phyloP scores from a whole-genome alignment of 345 rosid species.

The Citrus reticulata region DNA sequence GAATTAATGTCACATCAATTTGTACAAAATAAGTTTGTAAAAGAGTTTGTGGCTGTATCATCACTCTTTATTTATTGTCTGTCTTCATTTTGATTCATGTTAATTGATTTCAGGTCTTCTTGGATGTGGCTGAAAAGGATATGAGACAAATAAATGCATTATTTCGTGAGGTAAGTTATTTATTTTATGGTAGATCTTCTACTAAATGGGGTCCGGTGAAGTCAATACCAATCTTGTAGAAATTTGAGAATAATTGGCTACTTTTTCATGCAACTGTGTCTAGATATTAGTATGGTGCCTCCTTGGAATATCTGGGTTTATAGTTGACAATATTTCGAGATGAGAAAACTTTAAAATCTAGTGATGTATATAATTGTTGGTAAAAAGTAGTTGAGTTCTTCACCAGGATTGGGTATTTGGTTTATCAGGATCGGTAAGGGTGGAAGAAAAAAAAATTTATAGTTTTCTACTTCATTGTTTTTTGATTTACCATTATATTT shows the following conservation, averaged over 20 bases:
- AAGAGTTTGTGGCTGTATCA: too few relatives aligned
- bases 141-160: constrained; percentile 74
- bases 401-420: neutral
- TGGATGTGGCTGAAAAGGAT: constrained; percentile 75
- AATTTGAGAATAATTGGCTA: neutral
- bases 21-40: too few relatives aligned
- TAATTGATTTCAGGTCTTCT: constrained; percentile 66
- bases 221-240: neutral
- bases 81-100: neutral
- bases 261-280: neutral
- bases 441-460: neutral
- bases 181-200: constrained; percentile 1
- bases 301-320: neutral
- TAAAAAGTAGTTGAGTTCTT: neutral
- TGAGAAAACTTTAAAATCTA: neutral
- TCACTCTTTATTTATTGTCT: neutral
- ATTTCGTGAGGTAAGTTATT: constrained; percentile 70
- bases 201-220: neutral
- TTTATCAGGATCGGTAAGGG: neutral
- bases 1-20: too few relatives aligned
- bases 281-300: neutral
- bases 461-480: neutral
- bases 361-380: neutral
- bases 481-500: neutral
- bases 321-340: neutral